A percentile compares a stretch with the other conserved stretches of the same genome.
Conservation (phyloP, 2,329 filamentous ascomycete species). For the Ciborinia camelliae region DNA sequence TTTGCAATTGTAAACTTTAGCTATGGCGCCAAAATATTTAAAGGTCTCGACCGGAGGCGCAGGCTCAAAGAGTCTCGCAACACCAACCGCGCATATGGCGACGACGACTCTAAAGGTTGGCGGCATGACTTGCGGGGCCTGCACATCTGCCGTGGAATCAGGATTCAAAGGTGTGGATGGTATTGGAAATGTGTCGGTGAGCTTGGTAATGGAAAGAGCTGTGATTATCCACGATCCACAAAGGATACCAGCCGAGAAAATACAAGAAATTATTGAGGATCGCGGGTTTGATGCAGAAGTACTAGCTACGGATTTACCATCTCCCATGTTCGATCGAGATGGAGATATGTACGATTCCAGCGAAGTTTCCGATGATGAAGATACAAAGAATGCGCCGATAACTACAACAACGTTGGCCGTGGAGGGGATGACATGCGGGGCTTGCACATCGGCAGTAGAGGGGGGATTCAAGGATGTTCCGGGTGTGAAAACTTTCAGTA, state of each 20-base stretch:
- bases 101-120: constrained; percentile 88
- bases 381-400: constrained; percentile 37
- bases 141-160: constrained; percentile 90
- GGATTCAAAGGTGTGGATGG: constrained; percentile 82
- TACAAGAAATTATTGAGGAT: constrained; percentile 86
- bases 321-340: constrained; percentile 43
- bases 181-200: constrained; percentile 83
- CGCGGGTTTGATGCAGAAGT: constrained; percentile 87
- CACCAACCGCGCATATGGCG: constrained; percentile 61
- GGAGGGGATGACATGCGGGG: constrained; percentile 88
- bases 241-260: constrained; percentile 67
- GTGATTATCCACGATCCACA: constrained; percentile 84
- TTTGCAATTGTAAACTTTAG: not conserved
- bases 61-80: constrained; percentile 22
- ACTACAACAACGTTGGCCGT: constrained; percentile 74
- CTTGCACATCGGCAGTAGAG: constrained; percentile 83
- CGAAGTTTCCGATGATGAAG: constrained; percentile 34
- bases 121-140: constrained; percentile 91
- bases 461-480: constrained; percentile 71
- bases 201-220: constrained; percentile 92
- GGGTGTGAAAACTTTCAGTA: constrained; percentile 72
- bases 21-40: constrained; percentile 35
- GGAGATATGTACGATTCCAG: constrained; percentile 38
- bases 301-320: constrained; percentile 74
- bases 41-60: constrained; percentile 30